Percentiles rank a stretch among this genome's conserved stretches.
These are phyloP conservation scores for Rhizopogon sp. DNA, from an alignment of 768 basidiomycete species.

Conservation along the genomic window DNA sequence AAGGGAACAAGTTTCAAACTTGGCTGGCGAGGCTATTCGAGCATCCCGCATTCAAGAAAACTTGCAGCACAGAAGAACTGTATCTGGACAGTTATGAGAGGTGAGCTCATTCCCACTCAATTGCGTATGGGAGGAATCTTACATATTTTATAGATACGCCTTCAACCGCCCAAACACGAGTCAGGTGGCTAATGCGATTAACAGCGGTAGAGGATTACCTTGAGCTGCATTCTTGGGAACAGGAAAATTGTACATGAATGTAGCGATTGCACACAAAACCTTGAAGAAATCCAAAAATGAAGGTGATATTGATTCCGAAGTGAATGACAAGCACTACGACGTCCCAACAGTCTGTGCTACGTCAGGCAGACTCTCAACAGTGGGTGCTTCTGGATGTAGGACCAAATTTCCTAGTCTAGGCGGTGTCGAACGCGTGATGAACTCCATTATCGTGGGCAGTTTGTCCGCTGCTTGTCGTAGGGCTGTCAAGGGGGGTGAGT, in stretches of 20 bases:
- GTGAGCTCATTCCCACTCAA: conserved; percentile 23
- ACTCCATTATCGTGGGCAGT: conserved; percentile 84
- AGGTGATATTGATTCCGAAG: not conserved
- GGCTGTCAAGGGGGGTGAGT: conserved; percentile 39
- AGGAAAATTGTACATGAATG: not conserved
- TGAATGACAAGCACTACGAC: conserved; percentile 4
- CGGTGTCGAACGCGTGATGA: conserved; percentile 63
- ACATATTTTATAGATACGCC: conserved; percentile 48
- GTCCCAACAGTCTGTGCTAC: conserved; percentile 3
- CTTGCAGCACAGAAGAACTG: conserved; percentile 62
- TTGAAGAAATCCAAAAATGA: not conserved
- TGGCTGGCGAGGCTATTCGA: conserved; percentile 52
- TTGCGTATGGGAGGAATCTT: not conserved
- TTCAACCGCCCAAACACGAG: conserved; percentile 76
- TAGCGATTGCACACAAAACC: not conserved
- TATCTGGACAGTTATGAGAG: conserved; percentile 73
- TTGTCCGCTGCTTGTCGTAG: conserved; percentile 85
- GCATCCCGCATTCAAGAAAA: conserved; percentile 60
- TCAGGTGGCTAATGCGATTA: conserved; percentile 72
- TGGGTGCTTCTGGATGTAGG: conserved; percentile 32
- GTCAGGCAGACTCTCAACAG: too few species aligned
- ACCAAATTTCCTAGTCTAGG: conserved; percentile 72
- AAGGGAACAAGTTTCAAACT: conserved; percentile 40
- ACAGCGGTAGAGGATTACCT: conserved; percentile 57
- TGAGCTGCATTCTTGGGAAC: conserved; percentile 25